These are phyloP conservation scores for Gossypium longicalyx DNA, from an alignment of 345 rosid species.

Conservation along the genomic window DNA sequence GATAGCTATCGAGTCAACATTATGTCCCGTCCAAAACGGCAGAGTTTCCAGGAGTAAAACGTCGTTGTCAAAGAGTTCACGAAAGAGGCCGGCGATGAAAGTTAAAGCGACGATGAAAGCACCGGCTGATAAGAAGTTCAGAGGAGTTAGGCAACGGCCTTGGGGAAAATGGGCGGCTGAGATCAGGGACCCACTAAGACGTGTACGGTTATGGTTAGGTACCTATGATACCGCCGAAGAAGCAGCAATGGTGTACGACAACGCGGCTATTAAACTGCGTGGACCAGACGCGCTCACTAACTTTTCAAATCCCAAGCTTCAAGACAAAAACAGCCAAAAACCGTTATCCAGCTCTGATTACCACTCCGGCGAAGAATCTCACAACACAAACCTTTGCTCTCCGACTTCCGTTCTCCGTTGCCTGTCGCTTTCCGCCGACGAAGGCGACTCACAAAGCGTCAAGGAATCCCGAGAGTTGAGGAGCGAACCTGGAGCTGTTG, in stretches of 20 bases:
- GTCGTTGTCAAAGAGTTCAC: not conserved
- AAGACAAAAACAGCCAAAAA: conserved; percentile 7
- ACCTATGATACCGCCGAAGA: conserved; percentile 91
- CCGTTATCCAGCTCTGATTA: conserved; percentile 27
- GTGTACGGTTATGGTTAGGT: conserved; percentile 86
- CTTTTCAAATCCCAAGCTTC: conserved; percentile 40
- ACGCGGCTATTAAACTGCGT: conserved; percentile 87
- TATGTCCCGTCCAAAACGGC: not conserved
- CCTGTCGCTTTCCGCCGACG: conserved; percentile 39
- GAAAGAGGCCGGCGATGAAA: conserved; percentile 20
- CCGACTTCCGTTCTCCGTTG: conserved; percentile 80
- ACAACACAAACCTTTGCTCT: conserved; percentile 37
- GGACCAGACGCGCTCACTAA: conserved; percentile 90
- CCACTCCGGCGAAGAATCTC: conserved; percentile 49
- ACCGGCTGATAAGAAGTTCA: conserved; percentile 49
- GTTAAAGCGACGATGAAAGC: not conserved
- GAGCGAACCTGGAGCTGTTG: conserved; percentile 3
- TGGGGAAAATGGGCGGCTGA: conserved; percentile 99
- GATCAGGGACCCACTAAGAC: conserved; percentile 79
- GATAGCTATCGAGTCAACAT: conserved; percentile 40
- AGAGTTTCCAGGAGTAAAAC: conserved; percentile 13
- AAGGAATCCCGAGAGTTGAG: conserved; percentile 19
- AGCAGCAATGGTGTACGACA: conserved; percentile 87
- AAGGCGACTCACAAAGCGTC: conserved; percentile 30
- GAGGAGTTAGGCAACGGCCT: conserved; percentile 91